Evolutionary conservation across 2,329 filamentous ascomycete genomes (phyloP), one percentile per base, ranked within the genome.

Genomic region (Ophiobolus disseminans): DNA sequence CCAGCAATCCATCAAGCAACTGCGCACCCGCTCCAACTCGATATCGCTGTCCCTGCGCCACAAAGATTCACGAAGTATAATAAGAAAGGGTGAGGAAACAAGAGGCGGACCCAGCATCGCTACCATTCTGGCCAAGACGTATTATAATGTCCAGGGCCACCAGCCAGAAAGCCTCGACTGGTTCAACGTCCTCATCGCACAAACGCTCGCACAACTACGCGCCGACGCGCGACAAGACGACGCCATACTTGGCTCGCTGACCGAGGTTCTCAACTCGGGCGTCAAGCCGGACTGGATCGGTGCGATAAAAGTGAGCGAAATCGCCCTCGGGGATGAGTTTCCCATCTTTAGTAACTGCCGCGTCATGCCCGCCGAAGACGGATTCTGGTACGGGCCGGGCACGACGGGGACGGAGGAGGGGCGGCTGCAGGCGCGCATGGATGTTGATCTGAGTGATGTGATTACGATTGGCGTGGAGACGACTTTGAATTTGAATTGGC

Each of bases 321-420:
- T 99, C 51, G 95, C 88, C 40, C 79, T 99, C 4, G 94, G 94
- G 22, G 94, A 99, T 65, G 94, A 99, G 65, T 99, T 97, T 58
- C 94, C 94, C 21, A 99, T 99, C 43, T 96, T 99, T 73, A 97
- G 92, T 78, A 99, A 99, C 73, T 97, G 94, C 68, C 86, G 94
- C 50, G 89, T 99, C 45, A 97, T 97, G 52, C 91, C 92, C 2
- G 90, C 97, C 0, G 89, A 93, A 60, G 88, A 92, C 72, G 88
- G 88, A 1, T 76, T 87, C 26, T 63, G 62, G 38, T 63, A 65
- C 63, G 61, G 72, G 57, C 69, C 69, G 5, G 76, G 46, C 71
- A 81, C 81, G 16, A 47, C 57, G 11, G 76, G 81, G 53, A 78
- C 79, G 25, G 83, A 85, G 43, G 90, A 91, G 17, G 88, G 88